Base-by-base conservation (phyloP, 169 alveolate species). In the Neospora caninum region DNA sequence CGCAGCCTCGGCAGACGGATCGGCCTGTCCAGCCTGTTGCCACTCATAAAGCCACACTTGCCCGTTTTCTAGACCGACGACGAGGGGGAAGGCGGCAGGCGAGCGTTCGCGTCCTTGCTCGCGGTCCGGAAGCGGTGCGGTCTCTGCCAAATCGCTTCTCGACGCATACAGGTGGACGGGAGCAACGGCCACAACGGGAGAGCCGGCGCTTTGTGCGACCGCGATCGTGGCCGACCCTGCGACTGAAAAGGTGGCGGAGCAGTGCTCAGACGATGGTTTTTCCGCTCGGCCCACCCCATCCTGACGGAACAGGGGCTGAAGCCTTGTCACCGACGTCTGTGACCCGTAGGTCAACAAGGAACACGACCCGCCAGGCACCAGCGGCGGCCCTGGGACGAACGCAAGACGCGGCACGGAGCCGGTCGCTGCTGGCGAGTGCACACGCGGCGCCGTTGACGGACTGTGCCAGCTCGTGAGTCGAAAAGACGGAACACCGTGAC, bases 1-100 rank as follows among this genome's bases (percentile, higher is more conserved):
- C 22, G 58, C 22, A 31, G n/a, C 42, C 42, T 36, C 45, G 43
- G 9, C 13, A 2, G 43, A 9, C n/a, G 49, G 38, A 6, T n/a
- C 80, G 27, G 13, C 42, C 10, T 36, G 43, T 41, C 16, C 89
- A 7, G 41, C 53, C 36, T 82, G 38, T 49, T 42, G 89, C 89
- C 89, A 82, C 69, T 43, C 69, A 43, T 82, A 82, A 43, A 82
- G 89, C 89, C 89, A 82, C 34, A 82, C 89, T 29, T 82, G 89
- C 22, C 89, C 89, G 41, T 82, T 82, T 82, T 82, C 89, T 18
- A 82, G 67, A 1, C 89, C 89, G 67, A 82, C 67, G 10, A 82
- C 89, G 41, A 82, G n/a, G 36, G 89, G 89, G 41, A 82, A 43
- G n/a, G 22, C 86, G 45, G 86, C 10, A 4, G n/a, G 86, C 13